phyloP scores from a whole-genome alignment of 148 eudicot genomes.

The Agrostemma githago region DNA sequence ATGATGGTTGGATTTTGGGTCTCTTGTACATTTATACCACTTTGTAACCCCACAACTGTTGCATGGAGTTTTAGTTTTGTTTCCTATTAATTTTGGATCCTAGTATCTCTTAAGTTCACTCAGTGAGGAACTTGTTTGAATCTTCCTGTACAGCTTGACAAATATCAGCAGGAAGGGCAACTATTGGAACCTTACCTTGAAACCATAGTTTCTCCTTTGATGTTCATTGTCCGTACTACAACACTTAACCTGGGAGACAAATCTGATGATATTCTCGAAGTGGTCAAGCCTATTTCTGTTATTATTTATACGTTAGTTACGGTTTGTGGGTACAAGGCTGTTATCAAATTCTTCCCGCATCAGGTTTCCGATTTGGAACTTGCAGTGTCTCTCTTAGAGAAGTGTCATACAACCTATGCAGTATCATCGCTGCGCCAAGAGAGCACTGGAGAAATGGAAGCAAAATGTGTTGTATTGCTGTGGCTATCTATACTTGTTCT shows the following conservation, averaged over 20 bases:
- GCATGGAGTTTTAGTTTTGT: background rate
- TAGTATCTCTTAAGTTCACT: slow-evolving; percentile 4
- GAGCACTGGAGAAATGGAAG: slow-evolving; percentile 99
- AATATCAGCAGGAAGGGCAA: slow-evolving; percentile 93
- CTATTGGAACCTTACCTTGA: slow-evolving; percentile 91
- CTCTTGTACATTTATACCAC: background rate
- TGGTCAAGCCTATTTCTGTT: slow-evolving; percentile 73
- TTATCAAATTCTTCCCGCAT: slow-evolving; percentile 92
- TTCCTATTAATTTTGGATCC: background rate
- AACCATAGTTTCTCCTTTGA: slow-evolving; percentile 84
- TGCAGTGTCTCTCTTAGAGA: slow-evolving; percentile 88
- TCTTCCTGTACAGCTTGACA: slow-evolving; percentile 60
- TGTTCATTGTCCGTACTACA: slow-evolving; percentile 72
- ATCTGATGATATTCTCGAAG: slow-evolving; percentile 61
- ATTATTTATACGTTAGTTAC: slow-evolving; percentile 78
- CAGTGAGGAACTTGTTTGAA: slow-evolving; percentile 11
- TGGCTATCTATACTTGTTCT: slow-evolving; percentile 94
- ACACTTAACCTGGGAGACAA: slow-evolving; percentile 50
- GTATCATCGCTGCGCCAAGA: slow-evolving; percentile 72
- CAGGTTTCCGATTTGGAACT: slow-evolving; percentile 96
- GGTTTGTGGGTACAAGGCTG: slow-evolving; percentile 92
- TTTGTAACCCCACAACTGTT: background rate
- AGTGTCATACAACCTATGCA: slow-evolving; percentile 49
- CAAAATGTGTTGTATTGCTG: slow-evolving; percentile 71
- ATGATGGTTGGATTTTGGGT: background rate